Conservation (phyloP, 2,329 filamentous ascomycete genomes). For the Fusarium sp. region DNA sequence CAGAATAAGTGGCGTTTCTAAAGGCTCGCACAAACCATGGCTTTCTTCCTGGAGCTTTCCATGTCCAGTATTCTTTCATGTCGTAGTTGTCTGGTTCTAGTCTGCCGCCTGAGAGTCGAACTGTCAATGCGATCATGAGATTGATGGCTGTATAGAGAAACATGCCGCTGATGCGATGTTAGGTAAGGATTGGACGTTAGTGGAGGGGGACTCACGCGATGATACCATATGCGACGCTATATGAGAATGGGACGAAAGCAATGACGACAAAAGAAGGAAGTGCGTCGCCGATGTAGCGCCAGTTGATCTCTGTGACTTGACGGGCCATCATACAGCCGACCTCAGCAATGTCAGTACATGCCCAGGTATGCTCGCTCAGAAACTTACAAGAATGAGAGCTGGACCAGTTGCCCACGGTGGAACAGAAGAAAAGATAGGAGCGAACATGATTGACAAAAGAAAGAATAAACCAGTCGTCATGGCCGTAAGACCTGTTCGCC, state of each 20-base stretch:
- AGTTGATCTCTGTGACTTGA: slow-evolving; percentile 82
- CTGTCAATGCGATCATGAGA: slow-evolving; percentile 17
- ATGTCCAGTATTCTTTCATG: slow-evolving; percentile 43
- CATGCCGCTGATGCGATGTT: slow-evolving; percentile 20
- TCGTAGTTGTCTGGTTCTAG: slow-evolving; percentile 37
- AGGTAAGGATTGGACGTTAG: not conserved
- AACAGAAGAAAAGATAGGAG: slow-evolving; percentile 77
- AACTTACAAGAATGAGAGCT: slow-evolving; percentile 72
- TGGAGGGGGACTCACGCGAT: slow-evolving; percentile 62
- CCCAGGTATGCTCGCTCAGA: fast-evolving
- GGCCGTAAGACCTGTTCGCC: slow-evolving; percentile 75
- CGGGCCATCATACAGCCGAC: slow-evolving; percentile 84
- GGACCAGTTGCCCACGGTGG: slow-evolving; percentile 82
- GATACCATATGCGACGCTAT: slow-evolving; percentile 83
- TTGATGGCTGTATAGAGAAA: slow-evolving; percentile 35
- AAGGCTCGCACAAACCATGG: slow-evolving; percentile 33
- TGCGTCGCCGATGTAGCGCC: slow-evolving; percentile 82
- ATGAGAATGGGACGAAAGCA: slow-evolving; percentile 84
- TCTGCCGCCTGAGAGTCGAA: slow-evolving; percentile 22
- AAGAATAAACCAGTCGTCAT: slow-evolving; percentile 75
- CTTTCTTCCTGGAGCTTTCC: slow-evolving; percentile 30
- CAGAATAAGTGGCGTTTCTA: not conserved
- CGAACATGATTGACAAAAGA: slow-evolving; percentile 76
- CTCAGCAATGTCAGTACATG: not conserved
- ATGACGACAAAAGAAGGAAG: slow-evolving; percentile 84